A percentile compares a stretch with the other conserved stretches of the same genome.
Conservation (phyloP, 2,329 filamentous ascomycete genomes). For the Lecanoromycetidae sp. region DNA sequence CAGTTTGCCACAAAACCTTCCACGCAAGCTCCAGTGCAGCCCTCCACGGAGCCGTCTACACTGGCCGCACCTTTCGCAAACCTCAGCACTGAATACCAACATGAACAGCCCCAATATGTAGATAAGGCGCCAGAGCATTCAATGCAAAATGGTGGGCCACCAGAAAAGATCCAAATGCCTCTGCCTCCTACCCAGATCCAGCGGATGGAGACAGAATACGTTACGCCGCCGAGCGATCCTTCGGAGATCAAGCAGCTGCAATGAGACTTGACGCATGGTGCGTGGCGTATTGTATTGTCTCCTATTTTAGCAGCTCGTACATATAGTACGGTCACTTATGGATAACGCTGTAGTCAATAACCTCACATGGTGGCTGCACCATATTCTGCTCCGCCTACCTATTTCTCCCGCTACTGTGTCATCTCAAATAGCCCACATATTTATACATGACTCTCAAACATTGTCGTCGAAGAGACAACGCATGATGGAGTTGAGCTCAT, state of each 20-base stretch:
- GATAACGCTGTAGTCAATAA: no score
- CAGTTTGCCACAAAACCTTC: no score
- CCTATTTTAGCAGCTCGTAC: neutral
- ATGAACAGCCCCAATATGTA: neutral
- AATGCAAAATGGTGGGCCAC: conserved; percentile 4
- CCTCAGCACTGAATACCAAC: neutral
- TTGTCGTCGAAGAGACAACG: no score
- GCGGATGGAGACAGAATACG: conserved; percentile 11
- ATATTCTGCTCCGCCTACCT: no score
- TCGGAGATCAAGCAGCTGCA: conserved; percentile 8
- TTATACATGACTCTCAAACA: no score
- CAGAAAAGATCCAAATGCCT: conserved; percentile 6
- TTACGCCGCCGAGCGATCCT: conserved; percentile 14
- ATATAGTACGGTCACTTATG: no score
- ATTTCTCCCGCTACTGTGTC: no score
- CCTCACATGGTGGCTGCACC: no score
- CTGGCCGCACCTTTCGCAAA: neutral
- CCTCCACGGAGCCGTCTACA: neutral
- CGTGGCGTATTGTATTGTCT: neutral
- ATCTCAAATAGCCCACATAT: no score
- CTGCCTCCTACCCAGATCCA: conserved; percentile 5
- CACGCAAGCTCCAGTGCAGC: no score
- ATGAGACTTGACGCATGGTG: neutral
- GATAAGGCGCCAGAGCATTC: neutral
- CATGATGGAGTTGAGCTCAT: no score